Evolutionary conservation across 2,329 filamentous ascomycete species (phyloP).

Genomic region (Phialocephala subalpina): DNA sequence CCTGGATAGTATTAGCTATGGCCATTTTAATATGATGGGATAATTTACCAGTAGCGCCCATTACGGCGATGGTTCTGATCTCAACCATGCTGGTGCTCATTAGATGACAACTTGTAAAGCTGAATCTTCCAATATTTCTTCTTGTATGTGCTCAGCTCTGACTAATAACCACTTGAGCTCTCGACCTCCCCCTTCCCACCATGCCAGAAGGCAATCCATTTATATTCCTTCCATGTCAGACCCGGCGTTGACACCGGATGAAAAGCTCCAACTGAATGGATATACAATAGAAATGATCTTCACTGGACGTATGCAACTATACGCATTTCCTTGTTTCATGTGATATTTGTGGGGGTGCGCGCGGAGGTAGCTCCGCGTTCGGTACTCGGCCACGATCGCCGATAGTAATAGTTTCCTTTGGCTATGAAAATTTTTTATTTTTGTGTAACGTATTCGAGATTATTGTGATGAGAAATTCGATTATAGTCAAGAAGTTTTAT

Average conservation of each 20-base stretch:
- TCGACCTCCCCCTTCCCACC: not conserved
- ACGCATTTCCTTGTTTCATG: no score
- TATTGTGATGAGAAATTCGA: no score
- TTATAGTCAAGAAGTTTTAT: no score
- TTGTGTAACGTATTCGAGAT: no score
- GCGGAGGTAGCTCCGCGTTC: no score
- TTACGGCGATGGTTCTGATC: conserved; percentile 9
- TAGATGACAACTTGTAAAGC: not conserved
- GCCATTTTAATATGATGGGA: not conserved
- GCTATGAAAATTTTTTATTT: no score
- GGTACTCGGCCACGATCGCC: no score
- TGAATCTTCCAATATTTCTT: not conserved
- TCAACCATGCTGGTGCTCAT: conserved; percentile 8
- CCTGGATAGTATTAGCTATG: conserved; percentile 3
- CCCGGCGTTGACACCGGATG: not conserved
- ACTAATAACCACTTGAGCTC: not conserved
- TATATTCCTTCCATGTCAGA: not conserved
- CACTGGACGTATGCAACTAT: no score
- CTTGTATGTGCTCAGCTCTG: not conserved
- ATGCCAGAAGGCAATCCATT: not conserved
- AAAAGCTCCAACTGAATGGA: not conserved
- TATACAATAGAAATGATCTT: not conserved
- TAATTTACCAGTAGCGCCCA: conserved; percentile 10
- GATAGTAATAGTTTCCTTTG: no score
- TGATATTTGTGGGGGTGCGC: no score